Base-by-base conservation (phyloP, 2,329 filamentous ascomycete species). In the Ceratocystis huliohia region DNA sequence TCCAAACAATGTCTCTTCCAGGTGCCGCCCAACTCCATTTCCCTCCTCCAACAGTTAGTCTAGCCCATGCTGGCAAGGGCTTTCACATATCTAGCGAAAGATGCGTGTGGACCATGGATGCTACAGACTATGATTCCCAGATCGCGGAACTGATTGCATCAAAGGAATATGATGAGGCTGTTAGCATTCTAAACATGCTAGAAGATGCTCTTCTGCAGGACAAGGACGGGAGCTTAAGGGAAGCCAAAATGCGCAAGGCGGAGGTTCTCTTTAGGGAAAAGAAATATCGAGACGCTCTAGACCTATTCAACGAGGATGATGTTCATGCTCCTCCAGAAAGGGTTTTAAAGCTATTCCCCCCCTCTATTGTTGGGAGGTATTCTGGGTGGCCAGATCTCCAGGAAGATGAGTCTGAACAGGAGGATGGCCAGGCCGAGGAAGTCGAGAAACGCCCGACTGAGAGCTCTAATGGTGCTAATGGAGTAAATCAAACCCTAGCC, bases 51-150 rank as follows among this genome's bases (percentile, higher is more conserved):
- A 96, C 91, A 22, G 88, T 93, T 69, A 96, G 93, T 72, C 79
- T 99, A n/a, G 90, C 93, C 0, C 94, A 99, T 76, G 92, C 91
- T 0, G 94, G 90, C 2, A 99, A 99, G 74, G 93, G 92, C 0
- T 99, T 99, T 71, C 83, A 97, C 68, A 91, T 97, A 64, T 88
- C 88, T 22, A 96, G 93, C 73, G 94, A 97, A 66, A 83, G 94
- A 57, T 88, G 83, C 44, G 89, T 99, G 46, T 99, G 94, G 94
- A 88, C 94, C 71, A 97, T 99, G 94, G 89, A 87, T 69, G 89
- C 93, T 2, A 85, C 92, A 46, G 88, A 92, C 70, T 99, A 99
- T 73, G 90, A 96, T 74, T 85, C 86, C 1, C 94, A 99, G 73
- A 85, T 97, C 25, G 84, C 91, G 68, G 85, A 94, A 70, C 81